Evolutionary conservation across 192 early-diverging fungal species (phyloP).

Genomic region (Umbelopsis isabellina): DNA sequence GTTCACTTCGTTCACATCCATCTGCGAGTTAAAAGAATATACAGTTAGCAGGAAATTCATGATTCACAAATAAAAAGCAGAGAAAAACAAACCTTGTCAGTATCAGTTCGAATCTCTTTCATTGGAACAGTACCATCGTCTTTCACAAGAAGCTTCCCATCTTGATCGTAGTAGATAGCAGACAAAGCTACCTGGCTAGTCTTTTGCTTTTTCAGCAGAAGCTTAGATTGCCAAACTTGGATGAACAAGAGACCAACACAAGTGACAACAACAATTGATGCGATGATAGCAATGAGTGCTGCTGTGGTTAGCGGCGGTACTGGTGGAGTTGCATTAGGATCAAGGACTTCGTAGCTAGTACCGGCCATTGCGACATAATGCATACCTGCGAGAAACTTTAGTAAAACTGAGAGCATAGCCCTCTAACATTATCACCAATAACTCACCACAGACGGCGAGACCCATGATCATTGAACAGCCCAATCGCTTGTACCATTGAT

Average conservation of each 20-base stretch:
- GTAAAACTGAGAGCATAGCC: background rate
- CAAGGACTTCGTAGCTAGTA: slow-evolving; percentile 32
- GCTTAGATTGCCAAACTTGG: slow-evolving; percentile 8
- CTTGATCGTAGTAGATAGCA: slow-evolving; percentile 34
- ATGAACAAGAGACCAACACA: slow-evolving; percentile 23
- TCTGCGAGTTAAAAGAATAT: background rate
- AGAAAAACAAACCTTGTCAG: background rate
- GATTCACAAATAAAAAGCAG: background rate
- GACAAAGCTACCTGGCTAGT: slow-evolving; percentile 36
- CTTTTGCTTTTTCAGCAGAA: slow-evolving; percentile 20
- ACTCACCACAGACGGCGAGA: slow-evolving; percentile 46
- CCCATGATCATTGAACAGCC: slow-evolving; percentile 51
- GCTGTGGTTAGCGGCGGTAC: slow-evolving; percentile 14
- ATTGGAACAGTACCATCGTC: slow-evolving; percentile 42
- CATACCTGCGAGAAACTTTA: slow-evolving; percentile 31
- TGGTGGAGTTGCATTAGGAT: slow-evolving; percentile 18
- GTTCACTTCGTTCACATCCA: background rate
- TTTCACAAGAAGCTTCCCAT: slow-evolving; percentile 39
- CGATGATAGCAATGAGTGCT: slow-evolving; percentile 27
- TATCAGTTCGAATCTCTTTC: slow-evolving; percentile 34
- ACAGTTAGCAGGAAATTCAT: background rate
- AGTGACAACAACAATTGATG: slow-evolving; percentile 27
- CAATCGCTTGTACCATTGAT: slow-evolving; percentile 48
- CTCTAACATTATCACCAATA: background rate
- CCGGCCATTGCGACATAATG: slow-evolving; percentile 44